These are phyloP conservation scores for Hypoxylon sp. DNA, from an alignment of 2,329 filamentous ascomycete species.

Conservation along the genomic window DNA sequence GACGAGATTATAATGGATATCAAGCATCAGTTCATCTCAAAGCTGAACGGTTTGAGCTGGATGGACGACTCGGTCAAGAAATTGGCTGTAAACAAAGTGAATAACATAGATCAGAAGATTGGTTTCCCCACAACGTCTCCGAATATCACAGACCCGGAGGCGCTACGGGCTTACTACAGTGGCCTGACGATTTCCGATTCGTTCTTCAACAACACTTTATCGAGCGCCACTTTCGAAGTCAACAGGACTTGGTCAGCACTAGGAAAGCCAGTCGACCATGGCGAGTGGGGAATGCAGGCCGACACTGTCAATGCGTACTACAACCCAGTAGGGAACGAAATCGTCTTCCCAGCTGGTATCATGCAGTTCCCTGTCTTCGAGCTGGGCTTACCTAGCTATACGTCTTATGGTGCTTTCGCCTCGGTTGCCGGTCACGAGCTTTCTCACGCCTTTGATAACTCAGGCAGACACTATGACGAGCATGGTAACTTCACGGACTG, in stretches of 20 bases:
- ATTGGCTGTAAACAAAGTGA: constrained; percentile 72
- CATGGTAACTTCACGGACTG: constrained; percentile 75
- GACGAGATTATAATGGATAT: constrained; percentile 80
- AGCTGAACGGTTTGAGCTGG: constrained; percentile 62
- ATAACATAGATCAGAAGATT: constrained; percentile 76
- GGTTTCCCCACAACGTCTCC: constrained; percentile 74
- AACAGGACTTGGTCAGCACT: constrained; percentile 68
- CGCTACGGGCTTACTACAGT: constrained; percentile 68
- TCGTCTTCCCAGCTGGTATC: constrained; percentile 76
- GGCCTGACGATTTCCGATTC: constrained; percentile 64
- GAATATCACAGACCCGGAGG: constrained; percentile 69
- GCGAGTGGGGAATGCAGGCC: constrained; percentile 73
- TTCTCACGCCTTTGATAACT: constrained; percentile 77
- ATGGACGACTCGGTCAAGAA: constrained; percentile 74
- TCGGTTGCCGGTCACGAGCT: constrained; percentile 75
- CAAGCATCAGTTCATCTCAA: constrained; percentile 73
- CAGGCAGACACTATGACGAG: constrained; percentile 73
- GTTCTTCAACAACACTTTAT: constrained; percentile 71
- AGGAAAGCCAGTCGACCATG: constrained; percentile 71
- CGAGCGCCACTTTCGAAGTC: constrained; percentile 63
- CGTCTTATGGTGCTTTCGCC: constrained; percentile 74
- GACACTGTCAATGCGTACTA: constrained; percentile 75
- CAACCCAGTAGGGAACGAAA: constrained; percentile 73
- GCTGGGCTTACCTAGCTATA: constrained; percentile 66
- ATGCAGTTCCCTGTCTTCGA: constrained; percentile 76